phyloP scores from a whole-genome alignment of 306 rosid genomes.

The Vicia faba region DNA sequence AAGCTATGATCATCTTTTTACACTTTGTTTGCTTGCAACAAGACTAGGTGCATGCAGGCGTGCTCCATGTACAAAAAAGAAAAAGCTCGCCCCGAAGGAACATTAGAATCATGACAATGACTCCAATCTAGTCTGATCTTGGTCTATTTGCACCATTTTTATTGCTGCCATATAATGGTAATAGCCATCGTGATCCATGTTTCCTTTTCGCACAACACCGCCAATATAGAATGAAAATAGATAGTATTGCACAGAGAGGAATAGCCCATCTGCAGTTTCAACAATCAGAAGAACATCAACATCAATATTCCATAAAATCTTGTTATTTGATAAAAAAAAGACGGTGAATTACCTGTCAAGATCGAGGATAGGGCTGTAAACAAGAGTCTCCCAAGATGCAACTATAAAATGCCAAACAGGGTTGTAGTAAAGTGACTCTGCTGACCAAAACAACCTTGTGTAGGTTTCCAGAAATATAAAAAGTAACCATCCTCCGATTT shows the following conservation, averaged over 20 bases:
- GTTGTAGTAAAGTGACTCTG: constrained; percentile 91
- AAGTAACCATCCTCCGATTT: constrained; percentile 92
- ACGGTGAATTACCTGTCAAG: constrained; percentile 75
- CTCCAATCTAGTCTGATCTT: constrained; percentile 62
- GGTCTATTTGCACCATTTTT: constrained; percentile 64
- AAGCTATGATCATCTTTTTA: constrained; percentile 30
- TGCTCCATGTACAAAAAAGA: constrained; percentile 29
- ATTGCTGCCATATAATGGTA: constrained; percentile 68
- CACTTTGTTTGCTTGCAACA: constrained; percentile 31
- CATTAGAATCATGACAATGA: constrained; percentile 20
- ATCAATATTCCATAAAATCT: constrained; percentile 8
- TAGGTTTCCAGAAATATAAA: constrained; percentile 94
- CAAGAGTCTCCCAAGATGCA: constrained; percentile 92
- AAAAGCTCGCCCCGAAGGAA: constrained; percentile 48
- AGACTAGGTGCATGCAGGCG: constrained; percentile 23
- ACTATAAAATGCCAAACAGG: constrained; percentile 89
- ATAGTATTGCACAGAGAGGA: constrained; percentile 58
- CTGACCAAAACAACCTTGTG: constrained; percentile 97
- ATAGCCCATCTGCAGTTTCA: constrained; percentile 90
- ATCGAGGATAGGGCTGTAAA: constrained; percentile 94
- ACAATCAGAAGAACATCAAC: constrained; percentile 10
- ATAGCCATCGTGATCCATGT: constrained; percentile 65
- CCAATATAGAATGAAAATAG: constrained; percentile 70
- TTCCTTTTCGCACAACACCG: constrained; percentile 83
- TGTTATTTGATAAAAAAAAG: background rate